These are phyloP conservation scores for Phanerochaete carnosa DNA, from an alignment of 768 basidiomycete species.

Conservation along the genomic window DNA sequence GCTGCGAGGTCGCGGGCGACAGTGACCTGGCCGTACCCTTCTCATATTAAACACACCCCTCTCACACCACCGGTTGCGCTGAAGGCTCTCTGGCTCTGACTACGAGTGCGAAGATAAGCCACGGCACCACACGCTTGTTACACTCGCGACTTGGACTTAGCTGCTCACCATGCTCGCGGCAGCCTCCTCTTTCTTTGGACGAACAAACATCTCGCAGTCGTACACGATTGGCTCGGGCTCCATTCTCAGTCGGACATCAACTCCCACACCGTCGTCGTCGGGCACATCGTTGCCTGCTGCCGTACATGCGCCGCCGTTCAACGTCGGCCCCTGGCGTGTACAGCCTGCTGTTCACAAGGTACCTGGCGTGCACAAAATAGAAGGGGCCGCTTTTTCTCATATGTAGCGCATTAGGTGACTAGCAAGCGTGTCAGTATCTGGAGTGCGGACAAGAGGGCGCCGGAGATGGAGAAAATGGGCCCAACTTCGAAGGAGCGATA, in stretches of 20 bases:
- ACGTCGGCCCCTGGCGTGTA: slow-evolving; percentile 87
- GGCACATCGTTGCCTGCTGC: slow-evolving; percentile 37
- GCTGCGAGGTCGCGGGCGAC: neutral
- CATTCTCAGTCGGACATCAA: slow-evolving; percentile 34
- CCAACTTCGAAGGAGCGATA: slow-evolving; percentile 66
- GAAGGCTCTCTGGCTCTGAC: neutral
- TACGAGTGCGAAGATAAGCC: neutral
- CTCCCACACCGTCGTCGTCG: slow-evolving; percentile 30
- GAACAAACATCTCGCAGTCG: slow-evolving; percentile 77
- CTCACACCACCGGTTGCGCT: neutral
- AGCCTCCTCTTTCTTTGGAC: slow-evolving; percentile 78
- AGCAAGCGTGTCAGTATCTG: slow-evolving; percentile 90
- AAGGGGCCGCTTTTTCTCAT: neutral
- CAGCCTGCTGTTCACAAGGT: slow-evolving; percentile 82
- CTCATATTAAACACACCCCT: neutral
- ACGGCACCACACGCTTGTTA: neutral
- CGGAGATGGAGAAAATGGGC: slow-evolving; percentile 71
- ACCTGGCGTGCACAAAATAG: neutral
- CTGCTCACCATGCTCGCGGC: slow-evolving; percentile 62
- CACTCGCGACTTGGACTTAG: neutral
- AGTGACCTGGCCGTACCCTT: neutral
- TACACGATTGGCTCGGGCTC: slow-evolving; percentile 56
- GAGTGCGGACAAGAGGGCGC: slow-evolving; percentile 80
- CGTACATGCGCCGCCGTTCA: slow-evolving; percentile 48
- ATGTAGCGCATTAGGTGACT: slow-evolving; percentile 42